These are phyloP conservation scores for Cyclospora cayetanensis DNA, from an alignment of 169 alveolate species.

Conservation along the genomic window DNA sequence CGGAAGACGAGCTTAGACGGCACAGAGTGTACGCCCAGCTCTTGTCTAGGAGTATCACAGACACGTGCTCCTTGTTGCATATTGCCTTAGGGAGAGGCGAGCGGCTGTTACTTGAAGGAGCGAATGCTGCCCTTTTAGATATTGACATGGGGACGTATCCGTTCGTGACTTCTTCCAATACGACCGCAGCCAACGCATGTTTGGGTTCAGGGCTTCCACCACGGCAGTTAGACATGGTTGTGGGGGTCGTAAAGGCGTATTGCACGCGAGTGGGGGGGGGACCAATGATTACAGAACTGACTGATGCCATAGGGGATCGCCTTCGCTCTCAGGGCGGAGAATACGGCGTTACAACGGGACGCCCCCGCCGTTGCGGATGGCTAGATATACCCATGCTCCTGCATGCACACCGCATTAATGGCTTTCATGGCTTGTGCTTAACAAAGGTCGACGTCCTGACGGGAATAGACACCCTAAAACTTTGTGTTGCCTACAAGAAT, in stretches of 20 bases:
- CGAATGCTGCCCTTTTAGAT: constrained; percentile 89
- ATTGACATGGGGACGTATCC: constrained; percentile 92
- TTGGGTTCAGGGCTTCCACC: constrained; percentile 91
- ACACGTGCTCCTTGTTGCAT: neutral
- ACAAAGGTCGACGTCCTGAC: constrained; percentile 95
- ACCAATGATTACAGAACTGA: constrained; percentile 95
- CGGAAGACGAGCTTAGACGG: constrained; percentile 21
- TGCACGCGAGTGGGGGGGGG: constrained; percentile 98
- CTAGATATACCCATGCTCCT: constrained; percentile 89
- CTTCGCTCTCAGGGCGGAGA: constrained; percentile 79
- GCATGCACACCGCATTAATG: constrained; percentile 81
- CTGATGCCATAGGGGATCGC: neutral
- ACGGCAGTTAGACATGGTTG: constrained; percentile 75
- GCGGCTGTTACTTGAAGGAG: constrained; percentile 76
- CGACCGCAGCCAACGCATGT: constrained; percentile 87
- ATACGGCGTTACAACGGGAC: constrained; percentile 96
- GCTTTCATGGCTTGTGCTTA: constrained; percentile 86
- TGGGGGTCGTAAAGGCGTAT: constrained; percentile 87
- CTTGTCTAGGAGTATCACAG: neutral
- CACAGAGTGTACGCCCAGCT: constrained; percentile 35
- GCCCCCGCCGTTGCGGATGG: constrained; percentile 98
- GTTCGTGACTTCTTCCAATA: constrained; percentile 88
- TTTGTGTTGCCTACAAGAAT: constrained; percentile 25
- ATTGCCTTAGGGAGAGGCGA: neutral
- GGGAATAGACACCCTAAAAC: constrained; percentile 84